Conservation (phyloP, 768 basidiomycete species). For the Crepidotus variabilis region DNA sequence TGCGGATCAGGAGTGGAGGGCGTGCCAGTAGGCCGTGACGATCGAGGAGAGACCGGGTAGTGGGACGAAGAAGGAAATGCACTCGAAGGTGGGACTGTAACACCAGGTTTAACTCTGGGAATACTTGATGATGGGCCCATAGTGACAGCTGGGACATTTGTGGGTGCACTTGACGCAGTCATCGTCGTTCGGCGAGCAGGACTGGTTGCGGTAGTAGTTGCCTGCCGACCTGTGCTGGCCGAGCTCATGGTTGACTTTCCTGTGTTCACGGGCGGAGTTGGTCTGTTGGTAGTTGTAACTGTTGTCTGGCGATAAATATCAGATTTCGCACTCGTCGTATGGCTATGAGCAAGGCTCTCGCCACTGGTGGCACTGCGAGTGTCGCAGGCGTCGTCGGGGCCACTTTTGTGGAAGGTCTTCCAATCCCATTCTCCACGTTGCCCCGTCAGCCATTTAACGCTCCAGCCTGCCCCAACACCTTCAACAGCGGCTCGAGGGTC, state of each 20-base stretch:
- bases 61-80: constrained; percentile 31
- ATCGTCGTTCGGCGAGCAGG: constrained; percentile 15
- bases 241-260: constrained; percentile 17
- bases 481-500: constrained; percentile 67
- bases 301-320: constrained; percentile 22
- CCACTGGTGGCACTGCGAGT: constrained; percentile 48
- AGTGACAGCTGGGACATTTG: constrained; percentile 15
- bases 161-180: constrained; percentile 16
- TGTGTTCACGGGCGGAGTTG: constrained; percentile 11
- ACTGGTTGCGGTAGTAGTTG: constrained; percentile 2
- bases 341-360: constrained; percentile 37
- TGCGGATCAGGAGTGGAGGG: constrained; percentile 58
- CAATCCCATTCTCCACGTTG: constrained; percentile 64
- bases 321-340: constrained; percentile 27
- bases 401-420: constrained; percentile 51
- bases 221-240: constrained; percentile 10
- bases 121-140: constrained; percentile 21
- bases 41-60: constrained; percentile 46
- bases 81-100: constrained; percentile 35
- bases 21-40: constrained; percentile 30
- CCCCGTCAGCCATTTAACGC: constrained; percentile 49
- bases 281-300: constrained; percentile 15
- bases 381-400: constrained; percentile 33
- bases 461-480: constrained; percentile 65
- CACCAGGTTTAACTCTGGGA: constrained; percentile 33